Conservation (phyloP, 306 rosid genomes). For the Dicorynia guianensis region DNA sequence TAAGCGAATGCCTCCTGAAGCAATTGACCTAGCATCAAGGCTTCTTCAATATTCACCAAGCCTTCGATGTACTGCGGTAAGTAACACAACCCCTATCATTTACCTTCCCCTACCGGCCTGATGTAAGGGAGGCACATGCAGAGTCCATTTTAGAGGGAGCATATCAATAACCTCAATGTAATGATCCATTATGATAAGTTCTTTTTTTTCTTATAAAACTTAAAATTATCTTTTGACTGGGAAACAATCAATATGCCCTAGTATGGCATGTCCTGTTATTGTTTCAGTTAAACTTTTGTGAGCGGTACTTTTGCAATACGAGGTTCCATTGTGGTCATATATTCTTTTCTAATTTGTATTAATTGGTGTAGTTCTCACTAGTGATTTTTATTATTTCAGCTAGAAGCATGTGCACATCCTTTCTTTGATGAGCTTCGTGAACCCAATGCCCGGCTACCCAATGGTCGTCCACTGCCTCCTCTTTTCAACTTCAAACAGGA, state of each 20-base stretch:
- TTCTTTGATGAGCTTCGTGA: conserved; percentile 96
- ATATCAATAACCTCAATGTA: conserved; percentile 3
- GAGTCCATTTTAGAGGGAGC: not conserved
- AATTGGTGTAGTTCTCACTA: conserved; percentile 24
- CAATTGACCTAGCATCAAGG: conserved; percentile 96
- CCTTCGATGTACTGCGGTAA: conserved; percentile 90
- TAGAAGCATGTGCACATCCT: conserved; percentile 92
- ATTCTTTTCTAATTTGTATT: conserved; percentile 14
- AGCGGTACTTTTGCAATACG: not conserved
- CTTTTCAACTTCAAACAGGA: conserved; percentile 94
- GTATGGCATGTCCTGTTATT: conserved; percentile 29
- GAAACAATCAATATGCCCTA: not conserved
- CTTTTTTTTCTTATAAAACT: not conserved
- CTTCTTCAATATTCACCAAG: conserved; percentile 98
- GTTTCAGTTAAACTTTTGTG: conserved; percentile 2
- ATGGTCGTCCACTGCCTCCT: conserved; percentile 82
- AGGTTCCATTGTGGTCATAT: conserved; percentile 11
- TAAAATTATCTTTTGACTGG: too few species aligned
- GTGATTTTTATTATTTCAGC: conserved; percentile 57
- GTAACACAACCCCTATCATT: conserved; percentile 43
- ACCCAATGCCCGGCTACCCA: conserved; percentile 83
- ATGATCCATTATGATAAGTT: conserved; percentile 2
- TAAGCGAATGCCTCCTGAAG: conserved; percentile 97
- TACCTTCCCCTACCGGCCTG: not conserved
- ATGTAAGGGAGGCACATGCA: not conserved